Evolutionary conservation across 1,139 yeast genomes (phyloP).

Genomic region (Arxiozyma telluris): DNA sequence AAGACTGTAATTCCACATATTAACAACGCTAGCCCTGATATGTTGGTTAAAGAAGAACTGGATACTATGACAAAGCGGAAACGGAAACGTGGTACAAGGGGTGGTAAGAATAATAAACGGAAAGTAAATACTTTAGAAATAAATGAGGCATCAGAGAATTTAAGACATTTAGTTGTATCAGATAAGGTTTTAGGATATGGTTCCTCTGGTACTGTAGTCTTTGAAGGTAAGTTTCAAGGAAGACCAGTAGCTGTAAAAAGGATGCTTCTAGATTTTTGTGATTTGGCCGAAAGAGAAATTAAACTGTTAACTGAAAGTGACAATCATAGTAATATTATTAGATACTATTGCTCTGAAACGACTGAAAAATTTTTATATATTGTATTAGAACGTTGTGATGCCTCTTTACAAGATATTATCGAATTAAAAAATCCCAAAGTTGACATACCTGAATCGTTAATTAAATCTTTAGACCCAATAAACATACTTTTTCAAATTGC

Average conservation of each 20-base stretch:
- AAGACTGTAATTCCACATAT: background rate
- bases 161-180: slow-evolving; percentile 53
- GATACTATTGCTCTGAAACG: slow-evolving; percentile 87
- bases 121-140: slow-evolving; percentile 16
- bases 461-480: slow-evolving; percentile 37
- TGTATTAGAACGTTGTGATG: slow-evolving; percentile 85
- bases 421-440: slow-evolving; percentile 39
- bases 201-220: slow-evolving; percentile 93
- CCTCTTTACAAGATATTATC: slow-evolving; percentile 78
- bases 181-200: slow-evolving; percentile 84
- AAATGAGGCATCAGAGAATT: slow-evolving; percentile 14
- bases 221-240: slow-evolving; percentile 79
- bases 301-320: slow-evolving; percentile 84
- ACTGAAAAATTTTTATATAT: slow-evolving; percentile 82
- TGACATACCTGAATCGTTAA: slow-evolving; percentile 25
- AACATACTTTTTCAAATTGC: slow-evolving; percentile 69
- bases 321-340: slow-evolving; percentile 88
- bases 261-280: slow-evolving; percentile 87
- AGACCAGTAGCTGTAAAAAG: slow-evolving; percentile 94
- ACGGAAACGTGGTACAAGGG: slow-evolving; percentile 80
- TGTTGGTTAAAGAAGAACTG: background rate
- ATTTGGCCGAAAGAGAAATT: slow-evolving; percentile 93
- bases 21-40: background rate
- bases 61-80: slow-evolving; percentile 32
- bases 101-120: slow-evolving; percentile 60